These are phyloP conservation scores for Musa beccarii DNA, from an alignment of 176 grass and related monocot species.

Conservation along the genomic window DNA sequence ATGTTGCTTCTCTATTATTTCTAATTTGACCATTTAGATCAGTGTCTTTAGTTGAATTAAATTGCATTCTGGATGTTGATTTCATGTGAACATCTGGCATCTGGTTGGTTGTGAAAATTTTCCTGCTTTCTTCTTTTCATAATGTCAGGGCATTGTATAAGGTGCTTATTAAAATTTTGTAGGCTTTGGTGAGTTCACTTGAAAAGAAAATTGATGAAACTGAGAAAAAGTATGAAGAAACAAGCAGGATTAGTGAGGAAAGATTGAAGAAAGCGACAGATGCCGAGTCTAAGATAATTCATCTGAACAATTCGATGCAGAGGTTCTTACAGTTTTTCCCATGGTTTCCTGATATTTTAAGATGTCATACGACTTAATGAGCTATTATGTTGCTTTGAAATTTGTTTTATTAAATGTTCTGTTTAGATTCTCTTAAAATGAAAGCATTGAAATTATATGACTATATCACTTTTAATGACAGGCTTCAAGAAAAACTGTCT, in stretches of 20 bases:
- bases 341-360: background rate
- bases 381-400: background rate
- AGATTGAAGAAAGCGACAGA: conserved; percentile 72
- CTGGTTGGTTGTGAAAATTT: no score
- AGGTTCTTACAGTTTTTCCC: conserved; percentile 47
- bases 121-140: background rate
- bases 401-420: background rate
- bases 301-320: conserved; percentile 73
- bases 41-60: background rate
- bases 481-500: conserved; percentile 80
- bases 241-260: conserved; percentile 84
- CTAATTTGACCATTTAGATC: background rate
- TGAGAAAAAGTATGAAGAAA: conserved; percentile 92
- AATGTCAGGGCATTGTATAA: background rate
- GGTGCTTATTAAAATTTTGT: background rate
- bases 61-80: background rate
- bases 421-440: conserved; percentile 14
- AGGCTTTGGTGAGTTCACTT: conserved; percentile 81
- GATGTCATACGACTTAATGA: no score
- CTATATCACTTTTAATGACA: conserved; percentile 23
- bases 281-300: conserved; percentile 65
- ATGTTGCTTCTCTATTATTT: background rate
- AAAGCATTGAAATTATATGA: background rate
- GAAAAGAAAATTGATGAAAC: conserved; percentile 87
- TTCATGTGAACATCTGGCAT: no score